Evolutionary conservation across 2,329 filamentous ascomycete genomes (phyloP).

Genomic region (Colletotrichum gigasporum): DNA sequence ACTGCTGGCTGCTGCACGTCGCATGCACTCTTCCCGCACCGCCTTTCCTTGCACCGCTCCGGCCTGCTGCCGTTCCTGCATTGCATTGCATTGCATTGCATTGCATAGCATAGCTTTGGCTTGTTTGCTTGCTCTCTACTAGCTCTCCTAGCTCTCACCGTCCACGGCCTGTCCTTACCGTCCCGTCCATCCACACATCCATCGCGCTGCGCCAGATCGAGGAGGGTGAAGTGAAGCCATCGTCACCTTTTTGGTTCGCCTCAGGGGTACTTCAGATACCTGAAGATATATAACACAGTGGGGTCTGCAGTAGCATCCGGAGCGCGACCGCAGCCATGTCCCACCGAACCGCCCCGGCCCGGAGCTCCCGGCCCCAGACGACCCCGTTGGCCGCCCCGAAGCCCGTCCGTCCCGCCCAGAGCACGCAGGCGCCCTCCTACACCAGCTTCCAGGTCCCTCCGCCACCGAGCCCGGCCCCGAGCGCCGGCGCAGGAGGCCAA

Average conservation of each 20-base stretch:
- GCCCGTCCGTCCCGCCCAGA: constrained; percentile 13
- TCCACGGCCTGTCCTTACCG: constrained; percentile 24
- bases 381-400: constrained; percentile 18
- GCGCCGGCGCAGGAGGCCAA: background rate
- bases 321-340: constrained; percentile 16
- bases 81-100: constrained; percentile 2
- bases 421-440: constrained; percentile 12
- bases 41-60: constrained; percentile 23
- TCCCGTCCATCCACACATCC: constrained; percentile 1
- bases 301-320: background rate
- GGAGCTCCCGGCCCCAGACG: constrained; percentile 20
- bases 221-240: constrained; percentile 7
- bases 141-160: constrained; percentile 16
- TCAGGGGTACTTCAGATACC: no score
- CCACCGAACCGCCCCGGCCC: constrained; percentile 6
- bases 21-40: constrained; percentile 21
- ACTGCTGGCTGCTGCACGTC: background rate
- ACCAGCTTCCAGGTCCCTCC: constrained; percentile 24
- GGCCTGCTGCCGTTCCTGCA: no score
- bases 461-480: constrained; percentile 19
- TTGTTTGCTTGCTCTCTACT: background rate
- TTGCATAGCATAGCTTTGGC: background rate
- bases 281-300: no score
- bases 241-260: constrained; percentile 4
- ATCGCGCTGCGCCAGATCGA: background rate